Conservation (phyloP, 305 asterid genomes). For the Fraxinus angustifolia region DNA sequence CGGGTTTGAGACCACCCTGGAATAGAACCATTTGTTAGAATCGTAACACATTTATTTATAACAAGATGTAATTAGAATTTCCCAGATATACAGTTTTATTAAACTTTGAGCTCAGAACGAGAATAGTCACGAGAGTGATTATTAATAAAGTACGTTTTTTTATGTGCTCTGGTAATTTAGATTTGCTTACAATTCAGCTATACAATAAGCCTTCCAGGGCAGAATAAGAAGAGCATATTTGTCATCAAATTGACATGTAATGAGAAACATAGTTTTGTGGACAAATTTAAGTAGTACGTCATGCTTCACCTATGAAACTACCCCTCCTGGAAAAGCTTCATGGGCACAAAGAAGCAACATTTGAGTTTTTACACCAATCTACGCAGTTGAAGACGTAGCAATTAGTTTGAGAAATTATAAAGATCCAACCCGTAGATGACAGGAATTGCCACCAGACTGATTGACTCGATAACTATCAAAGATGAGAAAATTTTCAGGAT, state of each 20-base stretch:
- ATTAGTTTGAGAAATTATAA: neutral
- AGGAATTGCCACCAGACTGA: neutral
- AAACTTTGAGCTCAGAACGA: neutral
- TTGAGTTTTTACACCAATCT: neutral
- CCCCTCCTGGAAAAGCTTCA: neutral
- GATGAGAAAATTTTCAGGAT: neutral
- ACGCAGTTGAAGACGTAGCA: neutral
- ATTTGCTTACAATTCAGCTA: neutral
- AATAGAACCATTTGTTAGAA: conserved; percentile 21
- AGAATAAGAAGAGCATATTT: neutral
- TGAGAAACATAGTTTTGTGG: neutral
- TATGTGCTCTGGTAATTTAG: neutral
- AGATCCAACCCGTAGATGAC: neutral
- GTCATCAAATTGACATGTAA: neutral
- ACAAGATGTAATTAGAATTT: neutral
- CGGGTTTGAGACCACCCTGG: conserved; percentile 80
- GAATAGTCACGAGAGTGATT: neutral
- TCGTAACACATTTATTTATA: conserved; percentile 1
- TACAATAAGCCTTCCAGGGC: neutral
- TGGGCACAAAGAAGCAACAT: neutral
- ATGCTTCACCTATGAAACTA: neutral
- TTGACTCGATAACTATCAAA: neutral
- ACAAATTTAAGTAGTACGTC: neutral
- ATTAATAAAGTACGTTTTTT: neutral
- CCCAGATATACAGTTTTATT: neutral